These are phyloP conservation scores for Pleurotus giganteus DNA, from an alignment of 768 basidiomycete species.

Conservation along the genomic window DNA sequence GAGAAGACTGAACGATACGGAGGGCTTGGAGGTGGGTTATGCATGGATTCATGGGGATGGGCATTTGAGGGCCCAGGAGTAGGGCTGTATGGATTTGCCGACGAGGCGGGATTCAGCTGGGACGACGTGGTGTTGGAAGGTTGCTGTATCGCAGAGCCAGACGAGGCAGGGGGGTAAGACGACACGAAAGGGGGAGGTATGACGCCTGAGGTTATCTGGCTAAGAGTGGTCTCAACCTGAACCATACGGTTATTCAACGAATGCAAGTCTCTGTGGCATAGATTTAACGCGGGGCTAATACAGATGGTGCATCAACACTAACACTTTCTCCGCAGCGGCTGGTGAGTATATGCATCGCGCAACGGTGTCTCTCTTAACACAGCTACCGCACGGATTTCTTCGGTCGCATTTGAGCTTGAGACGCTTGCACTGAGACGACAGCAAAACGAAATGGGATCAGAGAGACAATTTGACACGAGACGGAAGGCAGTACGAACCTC, in stretches of 20 bases:
- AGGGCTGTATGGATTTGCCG: not conserved
- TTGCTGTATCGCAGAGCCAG: constrained; percentile 3
- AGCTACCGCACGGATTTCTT: constrained; percentile 72
- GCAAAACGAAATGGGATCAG: not conserved
- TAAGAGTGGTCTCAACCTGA: constrained; percentile 61
- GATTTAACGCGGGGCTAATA: not conserved
- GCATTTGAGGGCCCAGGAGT: not conserved
- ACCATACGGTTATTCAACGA: constrained; percentile 80
- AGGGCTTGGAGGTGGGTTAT: not conserved
- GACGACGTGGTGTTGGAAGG: not conserved
- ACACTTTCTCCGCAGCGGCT: constrained; percentile 86
- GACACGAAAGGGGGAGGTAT: constrained; percentile 17
- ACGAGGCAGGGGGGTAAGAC: not conserved
- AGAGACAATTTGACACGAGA: constrained; percentile 11
- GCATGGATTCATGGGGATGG: not conserved
- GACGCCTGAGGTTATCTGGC: constrained; percentile 44
- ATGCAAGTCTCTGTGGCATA: constrained; percentile 61
- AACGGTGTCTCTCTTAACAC: constrained; percentile 76
- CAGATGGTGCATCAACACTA: constrained; percentile 23
- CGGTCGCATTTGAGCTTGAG: constrained; percentile 86
- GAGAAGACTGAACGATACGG: constrained; percentile 2
- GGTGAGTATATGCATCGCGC: constrained; percentile 74
- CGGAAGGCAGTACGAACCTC: constrained; percentile 47
- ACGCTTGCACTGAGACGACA: constrained; percentile 67
- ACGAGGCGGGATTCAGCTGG: not conserved